Conservation (phyloP, 116 monocot species). For the Iris pallida region DNA sequence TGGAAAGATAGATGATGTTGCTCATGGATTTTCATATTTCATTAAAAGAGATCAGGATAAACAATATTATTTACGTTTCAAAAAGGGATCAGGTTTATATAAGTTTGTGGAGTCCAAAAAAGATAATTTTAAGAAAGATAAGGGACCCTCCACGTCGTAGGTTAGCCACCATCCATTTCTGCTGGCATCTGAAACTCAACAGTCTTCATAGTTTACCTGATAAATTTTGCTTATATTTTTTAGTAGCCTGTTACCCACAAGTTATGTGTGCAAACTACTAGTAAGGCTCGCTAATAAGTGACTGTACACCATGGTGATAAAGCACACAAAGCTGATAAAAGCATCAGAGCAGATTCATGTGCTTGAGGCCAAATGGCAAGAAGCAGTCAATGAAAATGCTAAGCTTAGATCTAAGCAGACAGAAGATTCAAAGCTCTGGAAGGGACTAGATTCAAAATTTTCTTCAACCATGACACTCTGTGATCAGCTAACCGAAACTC, state of each 20-base stretch:
- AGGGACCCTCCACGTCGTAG: too few species aligned
- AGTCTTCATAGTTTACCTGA: background rate
- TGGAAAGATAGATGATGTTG: too few species aligned
- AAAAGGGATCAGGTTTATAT: too few species aligned
- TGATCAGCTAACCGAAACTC: constrained; percentile 78
- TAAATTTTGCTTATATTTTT: background rate
- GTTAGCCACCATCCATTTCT: background rate
- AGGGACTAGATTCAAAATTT: constrained; percentile 78
- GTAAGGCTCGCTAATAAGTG: constrained; percentile 7
- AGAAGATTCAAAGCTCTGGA: constrained; percentile 90
- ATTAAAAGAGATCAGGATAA: too few species aligned
- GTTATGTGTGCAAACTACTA: background rate
- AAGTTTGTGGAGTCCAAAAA: too few species aligned
- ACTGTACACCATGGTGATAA: constrained; percentile 7
- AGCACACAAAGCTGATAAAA: constrained; percentile 81
- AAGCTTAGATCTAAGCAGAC: constrained; percentile 75
- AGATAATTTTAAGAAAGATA: too few species aligned
- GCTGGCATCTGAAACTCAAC: background rate
- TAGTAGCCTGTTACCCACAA: background rate
- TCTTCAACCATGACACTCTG: constrained; percentile 77
- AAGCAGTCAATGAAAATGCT: constrained; percentile 80
- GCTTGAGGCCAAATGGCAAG: constrained; percentile 76
- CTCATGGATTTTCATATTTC: too few species aligned
- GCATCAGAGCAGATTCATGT: constrained; percentile 73
- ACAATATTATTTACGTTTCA: too few species aligned